Base-by-base conservation (phyloP, 805 yeast genomes). In the Millerago galiae region DNA sequence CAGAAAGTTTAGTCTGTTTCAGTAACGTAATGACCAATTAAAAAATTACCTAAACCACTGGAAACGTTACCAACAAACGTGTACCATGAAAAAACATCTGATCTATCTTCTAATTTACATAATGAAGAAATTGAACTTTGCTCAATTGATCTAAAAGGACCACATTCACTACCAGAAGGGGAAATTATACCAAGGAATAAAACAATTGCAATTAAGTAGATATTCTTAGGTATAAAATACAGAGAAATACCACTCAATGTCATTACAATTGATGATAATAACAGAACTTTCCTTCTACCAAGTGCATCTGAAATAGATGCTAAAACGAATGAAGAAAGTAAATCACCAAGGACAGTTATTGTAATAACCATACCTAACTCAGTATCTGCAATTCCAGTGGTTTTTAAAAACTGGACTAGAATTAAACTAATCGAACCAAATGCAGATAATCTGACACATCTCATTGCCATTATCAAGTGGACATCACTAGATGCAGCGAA, bases 71-170 rank as follows among this genome's bases (percentile, higher is more conserved):
- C 81, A 30, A 72, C 53, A 49, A 77, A 69, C 1, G 69, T 65
- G 52, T 75, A 76, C 81, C 81, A 76, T 8, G 79, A 74, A 50
- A 70, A 77, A n/a, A 74, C 61, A 50, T 77, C 81, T 0, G 80
- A 66, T 41, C 80, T 56, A 26, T 68, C 60, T 10, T 62, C 64
- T 13, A 62, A 51, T 7, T 65, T 56, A 5, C 67, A 63, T 44
- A 76, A 53, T 14, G 75, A 71, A 0, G 81, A 77, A 30, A 76
- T 61, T 1, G 74, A 56, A 26, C 75, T 63, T 47, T 75, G 80
- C 50, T 77, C 83, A n/a, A 76, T 60, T 8, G 79, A 70, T 45
- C 79, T 61, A 56, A 75, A 77, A 1, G 81, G 78, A 1, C 81
- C 81, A 18, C 74, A 77, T 45, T 77, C 83, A 6, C 71, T 72